A percentile compares a stretch with the other conserved stretches of the same genome.
phyloP scores from a whole-genome alignment of 768 basidiomycete genomes.

The Amanita exitialis region DNA sequence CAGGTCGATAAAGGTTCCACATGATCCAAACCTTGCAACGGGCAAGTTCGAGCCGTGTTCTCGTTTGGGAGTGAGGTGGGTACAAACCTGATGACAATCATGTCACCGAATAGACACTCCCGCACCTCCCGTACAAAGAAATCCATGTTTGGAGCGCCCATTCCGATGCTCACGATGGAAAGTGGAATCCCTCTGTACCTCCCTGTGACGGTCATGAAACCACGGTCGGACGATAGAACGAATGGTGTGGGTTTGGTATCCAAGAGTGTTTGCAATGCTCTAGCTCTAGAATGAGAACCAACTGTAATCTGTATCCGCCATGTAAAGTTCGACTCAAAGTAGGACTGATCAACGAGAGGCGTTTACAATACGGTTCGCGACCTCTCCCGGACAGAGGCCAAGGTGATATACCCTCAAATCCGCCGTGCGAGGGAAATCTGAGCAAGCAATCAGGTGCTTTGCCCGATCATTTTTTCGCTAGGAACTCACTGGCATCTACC shows the following conservation, averaged over 20 bases:
- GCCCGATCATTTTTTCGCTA: background rate
- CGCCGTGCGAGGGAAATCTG: slow-evolving; percentile 70
- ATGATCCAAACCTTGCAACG: slow-evolving; percentile 61
- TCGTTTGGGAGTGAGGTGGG: background rate
- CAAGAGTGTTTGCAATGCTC: slow-evolving; percentile 44
- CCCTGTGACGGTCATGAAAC: slow-evolving; percentile 67
- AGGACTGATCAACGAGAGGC: background rate
- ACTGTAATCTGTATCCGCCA: slow-evolving; percentile 49
- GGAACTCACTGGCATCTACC: slow-evolving; percentile 55
- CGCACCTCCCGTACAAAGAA: slow-evolving; percentile 78
- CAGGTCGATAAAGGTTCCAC: slow-evolving; percentile 58
- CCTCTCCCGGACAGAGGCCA: slow-evolving; percentile 64
- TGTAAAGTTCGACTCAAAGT: background rate
- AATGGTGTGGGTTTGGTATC: slow-evolving; percentile 54
- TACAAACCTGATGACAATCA: slow-evolving; percentile 37
- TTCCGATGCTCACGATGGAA: slow-evolving; percentile 72
- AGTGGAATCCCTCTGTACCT: slow-evolving; percentile 52
- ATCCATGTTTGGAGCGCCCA: slow-evolving; percentile 78
- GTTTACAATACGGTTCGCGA: slow-evolving; percentile 70
- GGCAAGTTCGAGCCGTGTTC: background rate
- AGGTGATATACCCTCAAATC: slow-evolving; percentile 75
- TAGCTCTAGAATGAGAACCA: slow-evolving; percentile 61
- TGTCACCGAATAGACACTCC: slow-evolving; percentile 60
- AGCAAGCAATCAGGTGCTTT: background rate
- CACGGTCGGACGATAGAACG: slow-evolving; percentile 59